These are phyloP conservation scores for Lichtheimia hyalospora DNA, from an alignment of 371 early-diverging fungal genomes.

Conservation along the genomic window DNA sequence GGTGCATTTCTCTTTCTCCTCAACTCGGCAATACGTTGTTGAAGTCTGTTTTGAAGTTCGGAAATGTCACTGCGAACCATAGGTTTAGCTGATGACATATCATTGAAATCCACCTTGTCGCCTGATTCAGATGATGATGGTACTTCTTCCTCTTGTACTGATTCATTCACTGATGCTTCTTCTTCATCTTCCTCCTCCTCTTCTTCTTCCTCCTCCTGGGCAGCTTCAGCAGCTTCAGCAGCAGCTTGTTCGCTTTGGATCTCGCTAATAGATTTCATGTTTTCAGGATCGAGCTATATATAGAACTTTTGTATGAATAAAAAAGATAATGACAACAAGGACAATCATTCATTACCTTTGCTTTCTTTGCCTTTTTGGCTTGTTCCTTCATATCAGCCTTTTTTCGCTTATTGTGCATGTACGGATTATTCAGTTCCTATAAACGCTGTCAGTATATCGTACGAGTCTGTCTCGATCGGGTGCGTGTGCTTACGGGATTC, in stretches of 20 bases:
- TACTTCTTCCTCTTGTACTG: conserved; percentile 24
- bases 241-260: conserved; percentile 48
- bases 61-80: conserved; percentile 53
- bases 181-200: conserved; percentile 17
- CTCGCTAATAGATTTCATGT: conserved; percentile 50
- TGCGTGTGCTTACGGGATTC: conserved; percentile 29
- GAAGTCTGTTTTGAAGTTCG: conserved; percentile 70
- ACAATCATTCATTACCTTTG: conserved; percentile 47
- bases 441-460: not conserved
- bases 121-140: conserved; percentile 15
- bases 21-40: conserved; percentile 68
- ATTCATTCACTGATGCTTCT: conserved; percentile 14
- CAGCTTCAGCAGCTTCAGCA: conserved; percentile 26
- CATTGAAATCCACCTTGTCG: conserved; percentile 31
- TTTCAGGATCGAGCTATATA: conserved; percentile 52
- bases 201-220: conserved; percentile 16
- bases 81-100: conserved; percentile 20
- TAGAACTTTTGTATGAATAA: not conserved
- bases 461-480: not conserved
- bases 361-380: conserved; percentile 77
- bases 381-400: conserved; percentile 78
- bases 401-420: conserved; percentile 72
- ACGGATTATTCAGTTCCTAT: conserved; percentile 48
- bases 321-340: not conserved
- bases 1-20: conserved; percentile 70